Conservation (phyloP, 768 basidiomycete genomes). For the Suillus subaureus region DNA sequence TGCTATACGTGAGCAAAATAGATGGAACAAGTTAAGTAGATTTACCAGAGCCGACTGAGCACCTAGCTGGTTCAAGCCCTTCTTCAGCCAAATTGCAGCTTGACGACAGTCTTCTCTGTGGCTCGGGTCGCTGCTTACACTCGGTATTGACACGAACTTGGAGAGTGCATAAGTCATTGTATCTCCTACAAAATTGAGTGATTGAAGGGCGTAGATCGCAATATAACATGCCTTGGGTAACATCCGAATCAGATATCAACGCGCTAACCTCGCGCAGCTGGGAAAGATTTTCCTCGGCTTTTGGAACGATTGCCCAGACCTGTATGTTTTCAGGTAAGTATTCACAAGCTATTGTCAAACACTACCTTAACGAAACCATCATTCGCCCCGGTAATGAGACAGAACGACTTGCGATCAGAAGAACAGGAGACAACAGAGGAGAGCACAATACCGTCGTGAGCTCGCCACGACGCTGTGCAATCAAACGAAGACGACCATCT, state of each 20-base stretch:
- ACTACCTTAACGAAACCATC: slow-evolving; percentile 81
- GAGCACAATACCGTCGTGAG: slow-evolving; percentile 80
- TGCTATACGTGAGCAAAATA: neutral
- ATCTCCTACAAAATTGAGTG: slow-evolving; percentile 42
- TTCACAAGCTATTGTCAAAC: neutral
- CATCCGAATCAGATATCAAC: neutral
- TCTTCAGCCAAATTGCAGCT: slow-evolving; percentile 90
- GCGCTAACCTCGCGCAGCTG: neutral
- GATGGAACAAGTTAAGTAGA: neutral
- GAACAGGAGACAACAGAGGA: slow-evolving; percentile 66
- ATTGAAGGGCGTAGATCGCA: neutral
- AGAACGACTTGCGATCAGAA: slow-evolving; percentile 22
- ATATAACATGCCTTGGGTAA: slow-evolving; percentile 21
- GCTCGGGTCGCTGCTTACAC: slow-evolving; percentile 68
- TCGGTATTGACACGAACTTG: slow-evolving; percentile 86
- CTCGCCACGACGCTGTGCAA: slow-evolving; percentile 80
- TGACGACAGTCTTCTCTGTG: slow-evolving; percentile 91
- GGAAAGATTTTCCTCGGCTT: slow-evolving; percentile 2
- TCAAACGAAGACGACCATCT: slow-evolving; percentile 86
- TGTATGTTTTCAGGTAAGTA: slow-evolving; percentile 21
- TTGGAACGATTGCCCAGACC: slow-evolving; percentile 58
- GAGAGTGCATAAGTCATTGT: slow-evolving; percentile 78
- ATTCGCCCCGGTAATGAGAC: slow-evolving; percentile 78
- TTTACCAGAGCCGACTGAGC: slow-evolving; percentile 77
- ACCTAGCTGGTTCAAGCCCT: slow-evolving; percentile 85